A percentile compares a stretch with the other conserved stretches of the same genome.
These are phyloP conservation scores for Drechslerella coelobrocha DNA, from an alignment of 2,329 filamentous ascomycete genomes.

Conservation along the genomic window DNA sequence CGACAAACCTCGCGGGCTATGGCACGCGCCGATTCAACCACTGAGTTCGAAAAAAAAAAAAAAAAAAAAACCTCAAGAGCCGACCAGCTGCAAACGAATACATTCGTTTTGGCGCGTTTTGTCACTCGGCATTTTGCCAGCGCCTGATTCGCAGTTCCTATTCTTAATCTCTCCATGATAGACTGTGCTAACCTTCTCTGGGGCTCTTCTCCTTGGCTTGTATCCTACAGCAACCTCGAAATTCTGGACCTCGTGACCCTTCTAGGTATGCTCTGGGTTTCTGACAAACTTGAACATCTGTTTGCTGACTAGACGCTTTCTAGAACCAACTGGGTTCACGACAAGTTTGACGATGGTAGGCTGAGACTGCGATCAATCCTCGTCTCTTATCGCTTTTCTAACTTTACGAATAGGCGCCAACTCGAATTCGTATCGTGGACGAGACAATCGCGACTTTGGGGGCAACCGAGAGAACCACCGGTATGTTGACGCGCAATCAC, in stretches of 20 bases:
- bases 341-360: conserved; percentile 48
- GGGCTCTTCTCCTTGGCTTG: conserved; percentile 37
- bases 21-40: conserved; percentile 19
- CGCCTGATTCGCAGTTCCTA: conserved; percentile 22
- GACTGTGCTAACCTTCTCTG: conserved; percentile 48
- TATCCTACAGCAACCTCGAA: conserved; percentile 40
- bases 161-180: conserved; percentile 27
- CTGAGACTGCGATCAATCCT: neutral
- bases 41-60: neutral
- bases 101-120: conserved; percentile 24
- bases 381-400: conserved; percentile 9
- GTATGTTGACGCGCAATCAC: conserved; percentile 9
- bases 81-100: conserved; percentile 26
- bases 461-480: conserved; percentile 22
- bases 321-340: conserved; percentile 49
- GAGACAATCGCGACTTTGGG: conserved; percentile 16
- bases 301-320: neutral
- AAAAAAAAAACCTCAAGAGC: conserved; percentile 1
- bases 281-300: neutral
- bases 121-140: conserved; percentile 13
- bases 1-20: conserved; percentile 37
- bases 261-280: conserved; percentile 28
- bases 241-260: conserved; percentile 28
- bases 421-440: conserved; percentile 20
- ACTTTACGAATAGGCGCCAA: conserved; percentile 7